A percentile compares a stretch with the other conserved stretches of the same genome.
phyloP scores from a whole-genome alignment of 352 stramenopile species.

The Pythium scleroteichum region DNA sequence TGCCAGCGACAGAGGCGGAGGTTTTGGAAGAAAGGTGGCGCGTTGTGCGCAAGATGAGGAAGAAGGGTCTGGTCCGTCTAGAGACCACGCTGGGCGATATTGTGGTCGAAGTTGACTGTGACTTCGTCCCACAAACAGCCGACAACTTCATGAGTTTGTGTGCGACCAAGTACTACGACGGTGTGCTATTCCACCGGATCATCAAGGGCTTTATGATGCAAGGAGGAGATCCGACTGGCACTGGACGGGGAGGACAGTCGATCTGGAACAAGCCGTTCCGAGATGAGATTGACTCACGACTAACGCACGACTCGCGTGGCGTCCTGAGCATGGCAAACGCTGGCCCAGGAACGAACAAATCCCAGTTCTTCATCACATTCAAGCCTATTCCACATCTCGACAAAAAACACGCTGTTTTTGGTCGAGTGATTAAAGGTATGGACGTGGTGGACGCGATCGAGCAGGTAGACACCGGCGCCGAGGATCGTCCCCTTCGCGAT shows the following conservation, averaged over 20 bases:
- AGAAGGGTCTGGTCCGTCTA: slow-evolving; percentile 97
- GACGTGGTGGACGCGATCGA: slow-evolving; percentile 85
- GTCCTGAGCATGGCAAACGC: slow-evolving; percentile 98
- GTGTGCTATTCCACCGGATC: slow-evolving; percentile 94
- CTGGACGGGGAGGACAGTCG: slow-evolving; percentile 92
- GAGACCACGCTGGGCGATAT: slow-evolving; percentile 94
- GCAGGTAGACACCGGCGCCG: slow-evolving; percentile 57
- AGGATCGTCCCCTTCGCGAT: slow-evolving; percentile 84
- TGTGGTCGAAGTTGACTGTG: slow-evolving; percentile 95
- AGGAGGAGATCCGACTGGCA: slow-evolving; percentile 94
- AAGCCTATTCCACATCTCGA: slow-evolving; percentile 95
- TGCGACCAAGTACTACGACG: slow-evolving; percentile 92
- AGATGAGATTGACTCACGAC: slow-evolving; percentile 94
- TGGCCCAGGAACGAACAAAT: slow-evolving; percentile 94
- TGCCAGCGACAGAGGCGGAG: slow-evolving; percentile 58
- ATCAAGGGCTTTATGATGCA: slow-evolving; percentile 98
- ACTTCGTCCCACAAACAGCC: slow-evolving; percentile 94
- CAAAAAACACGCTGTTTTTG: slow-evolving; percentile 98
- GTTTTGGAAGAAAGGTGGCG: slow-evolving; percentile 81
- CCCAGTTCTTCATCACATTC: slow-evolving; percentile 99
- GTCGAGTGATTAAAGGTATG: slow-evolving; percentile 91
- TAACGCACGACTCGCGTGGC: slow-evolving; percentile 87
- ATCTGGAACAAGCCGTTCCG: slow-evolving; percentile 94
- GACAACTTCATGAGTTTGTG: slow-evolving; percentile 98
- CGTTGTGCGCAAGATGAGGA: slow-evolving; percentile 89